Evolutionary conservation across 1,139 yeast species (phyloP), one percentile per base, ranked within the genome.

Genomic region (Nakaseomyces nivariensis): DNA sequence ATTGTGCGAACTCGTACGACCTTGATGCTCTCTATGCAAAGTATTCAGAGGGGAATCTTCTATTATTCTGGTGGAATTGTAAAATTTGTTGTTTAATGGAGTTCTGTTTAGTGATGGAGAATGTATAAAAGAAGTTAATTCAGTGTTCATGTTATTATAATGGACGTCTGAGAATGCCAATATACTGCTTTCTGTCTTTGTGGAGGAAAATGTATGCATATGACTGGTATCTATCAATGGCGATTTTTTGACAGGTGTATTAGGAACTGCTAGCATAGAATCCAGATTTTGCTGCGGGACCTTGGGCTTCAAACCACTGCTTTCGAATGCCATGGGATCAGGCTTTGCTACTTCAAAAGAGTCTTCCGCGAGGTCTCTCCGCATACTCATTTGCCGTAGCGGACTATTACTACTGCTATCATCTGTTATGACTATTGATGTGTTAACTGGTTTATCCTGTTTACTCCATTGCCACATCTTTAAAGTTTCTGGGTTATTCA

Each of bases 181-280:
- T 22, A 27, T 41, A n/a, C 44, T 41, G 24, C 25, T 41, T 8
- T 41, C 34, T 7, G 44, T 29, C 10, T 27, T 27, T 17, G 44
- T 34, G 3, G 34, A 27, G 24, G 44, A 41, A 29, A 41, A 41
- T 27, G 44, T 41, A 8, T 41, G 24, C 24, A 27, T 29, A 6
- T 24, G 31, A 17, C 42, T 38, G 4, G 33, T 54, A n/a, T 59
- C 61, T 43, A 55, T 51, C 47, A 59, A 48, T 17, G 67, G 68
- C 13, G 64, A 61, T 52, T 57, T 62, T 46, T 62, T 64, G 32
- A 62, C 59, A 5, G 69, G 69, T 13, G 69, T 66, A 47, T 62
- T 62, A 4, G 68, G 69, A n/a, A 61, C 61, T 10, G 52, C 48
- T 24, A 58, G 49, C 47, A 13, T 41, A 5, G 33, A 29, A 13